These are phyloP conservation scores for Microsporum ferrugineum DNA, from an alignment of 2,329 filamentous ascomycete species.

Conservation along the genomic window DNA sequence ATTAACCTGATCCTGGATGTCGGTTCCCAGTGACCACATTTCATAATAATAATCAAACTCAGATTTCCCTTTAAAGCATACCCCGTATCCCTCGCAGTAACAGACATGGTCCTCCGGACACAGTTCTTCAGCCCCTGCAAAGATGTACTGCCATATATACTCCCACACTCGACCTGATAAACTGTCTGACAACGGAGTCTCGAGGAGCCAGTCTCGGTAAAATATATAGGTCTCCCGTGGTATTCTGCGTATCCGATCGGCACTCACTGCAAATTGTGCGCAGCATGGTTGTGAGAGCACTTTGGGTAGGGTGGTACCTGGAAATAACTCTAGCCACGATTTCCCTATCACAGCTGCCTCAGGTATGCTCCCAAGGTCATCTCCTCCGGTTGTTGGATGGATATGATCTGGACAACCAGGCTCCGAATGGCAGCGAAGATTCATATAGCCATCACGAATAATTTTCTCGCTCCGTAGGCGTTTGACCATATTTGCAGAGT, in stretches of 20 bases:
- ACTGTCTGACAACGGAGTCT: slow-evolving; percentile 45
- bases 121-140: slow-evolving; percentile 38
- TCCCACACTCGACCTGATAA: slow-evolving; percentile 51
- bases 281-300: slow-evolving; percentile 53
- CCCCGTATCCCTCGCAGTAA: slow-evolving; percentile 53
- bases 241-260: slow-evolving; percentile 45
- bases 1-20: neutral
- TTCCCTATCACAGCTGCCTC: slow-evolving; percentile 37
- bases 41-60: slow-evolving; percentile 22
- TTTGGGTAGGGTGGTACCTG: slow-evolving; percentile 32
- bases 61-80: slow-evolving; percentile 46
- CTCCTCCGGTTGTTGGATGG: slow-evolving; percentile 32
- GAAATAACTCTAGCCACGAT: slow-evolving; percentile 40
- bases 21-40: neutral
- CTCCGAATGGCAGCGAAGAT: slow-evolving; percentile 47
- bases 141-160: slow-evolving; percentile 54
- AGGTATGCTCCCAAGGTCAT: slow-evolving; percentile 35
- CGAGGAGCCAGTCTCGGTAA: slow-evolving; percentile 50
- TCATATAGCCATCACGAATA: slow-evolving; percentile 46
- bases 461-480: slow-evolving; percentile 43
- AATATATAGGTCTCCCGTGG: slow-evolving; percentile 44
- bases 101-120: slow-evolving; percentile 45
- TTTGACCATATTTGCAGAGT: slow-evolving; percentile 41
- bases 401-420: slow-evolving; percentile 51
- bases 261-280: slow-evolving; percentile 51